phyloP scores from a whole-genome alignment of 2,329 filamentous ascomycete genomes.

The Colletotrichum graminicola region DNA sequence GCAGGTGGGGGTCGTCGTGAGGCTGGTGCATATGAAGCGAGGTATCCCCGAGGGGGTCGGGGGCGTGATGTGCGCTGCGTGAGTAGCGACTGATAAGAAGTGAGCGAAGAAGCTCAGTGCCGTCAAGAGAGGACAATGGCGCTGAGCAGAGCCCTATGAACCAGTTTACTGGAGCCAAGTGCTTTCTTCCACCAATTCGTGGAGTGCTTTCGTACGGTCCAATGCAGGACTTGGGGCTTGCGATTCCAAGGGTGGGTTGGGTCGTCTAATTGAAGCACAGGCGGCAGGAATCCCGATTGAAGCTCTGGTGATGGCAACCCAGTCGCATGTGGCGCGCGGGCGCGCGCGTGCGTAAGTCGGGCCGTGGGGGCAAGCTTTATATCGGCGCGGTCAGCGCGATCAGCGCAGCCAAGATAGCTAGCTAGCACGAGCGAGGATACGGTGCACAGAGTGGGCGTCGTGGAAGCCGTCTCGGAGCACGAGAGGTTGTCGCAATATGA shows the following conservation, averaged over 20 bases:
- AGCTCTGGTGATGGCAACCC: constrained; percentile 30
- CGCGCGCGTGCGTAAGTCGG: constrained; percentile 10
- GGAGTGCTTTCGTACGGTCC: constrained; percentile 15
- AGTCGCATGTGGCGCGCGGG: constrained; percentile 12
- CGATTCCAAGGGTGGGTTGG: constrained; percentile 28
- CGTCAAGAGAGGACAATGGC: constrained; percentile 14
- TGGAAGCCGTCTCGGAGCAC: not conserved
- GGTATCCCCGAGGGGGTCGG: constrained; percentile 16
- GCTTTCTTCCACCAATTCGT: constrained; percentile 42
- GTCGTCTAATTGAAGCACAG: constrained; percentile 33
- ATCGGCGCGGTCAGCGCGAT: not conserved
- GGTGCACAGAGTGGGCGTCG: constrained; percentile 13
- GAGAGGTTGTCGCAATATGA: constrained; percentile 37
- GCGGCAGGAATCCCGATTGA: constrained; percentile 37
- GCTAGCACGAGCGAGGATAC: not conserved
- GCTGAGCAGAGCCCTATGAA: constrained; percentile 25
- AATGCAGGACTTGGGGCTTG: constrained; percentile 27
- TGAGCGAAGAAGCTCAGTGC: constrained; percentile 16
- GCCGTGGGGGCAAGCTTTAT: constrained; percentile 24
- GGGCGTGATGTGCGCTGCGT: constrained; percentile 27
- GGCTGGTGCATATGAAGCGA: constrained; percentile 30
- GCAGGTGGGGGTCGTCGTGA: constrained; percentile 42
- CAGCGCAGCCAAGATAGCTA: constrained; percentile 6
- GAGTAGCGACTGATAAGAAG: constrained; percentile 32
- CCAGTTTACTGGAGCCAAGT: constrained; percentile 19